Conservation (phyloP, 768 basidiomycete species). For the Suillus fuscotomentosus region DNA sequence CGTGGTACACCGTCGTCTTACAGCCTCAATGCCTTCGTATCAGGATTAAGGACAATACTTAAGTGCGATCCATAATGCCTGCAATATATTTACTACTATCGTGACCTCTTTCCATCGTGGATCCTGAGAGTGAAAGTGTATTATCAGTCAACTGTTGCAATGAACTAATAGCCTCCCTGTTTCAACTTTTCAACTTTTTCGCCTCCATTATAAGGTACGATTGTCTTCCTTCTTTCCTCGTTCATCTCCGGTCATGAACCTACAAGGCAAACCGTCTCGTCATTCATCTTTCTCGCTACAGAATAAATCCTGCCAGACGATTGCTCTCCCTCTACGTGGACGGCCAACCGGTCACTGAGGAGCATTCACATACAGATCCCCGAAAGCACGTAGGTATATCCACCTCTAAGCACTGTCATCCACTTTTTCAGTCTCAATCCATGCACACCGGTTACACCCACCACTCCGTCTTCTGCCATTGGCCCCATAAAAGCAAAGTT, state of each 20-base stretch:
- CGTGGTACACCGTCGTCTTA: background rate
- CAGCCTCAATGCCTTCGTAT: background rate
- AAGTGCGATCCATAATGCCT: background rate
- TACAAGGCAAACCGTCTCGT: background rate
- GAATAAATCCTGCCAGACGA: too few species aligned
- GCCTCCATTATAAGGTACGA: background rate
- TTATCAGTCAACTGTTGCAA: background rate
- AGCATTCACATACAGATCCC: too few species aligned
- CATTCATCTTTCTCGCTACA: too few species aligned
- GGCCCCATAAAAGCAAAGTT: too few species aligned
- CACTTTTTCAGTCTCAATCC: too few species aligned
- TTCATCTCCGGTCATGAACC: background rate
- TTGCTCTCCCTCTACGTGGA: too few species aligned
- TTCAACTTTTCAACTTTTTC: background rate
- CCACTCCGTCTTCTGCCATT: too few species aligned
- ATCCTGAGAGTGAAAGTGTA: background rate
- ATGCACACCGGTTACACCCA: too few species aligned
- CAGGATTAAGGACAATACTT: background rate
- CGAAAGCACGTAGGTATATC: too few species aligned
- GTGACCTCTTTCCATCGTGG: background rate
- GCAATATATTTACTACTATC: background rate
- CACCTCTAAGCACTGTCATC: too few species aligned
- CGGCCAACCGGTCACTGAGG: too few species aligned
- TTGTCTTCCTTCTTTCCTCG: background rate
- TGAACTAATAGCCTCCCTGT: background rate